Conservation (phyloP, 2,329 filamentous ascomycete genomes). For the Paecilomyces formosus region DNA sequence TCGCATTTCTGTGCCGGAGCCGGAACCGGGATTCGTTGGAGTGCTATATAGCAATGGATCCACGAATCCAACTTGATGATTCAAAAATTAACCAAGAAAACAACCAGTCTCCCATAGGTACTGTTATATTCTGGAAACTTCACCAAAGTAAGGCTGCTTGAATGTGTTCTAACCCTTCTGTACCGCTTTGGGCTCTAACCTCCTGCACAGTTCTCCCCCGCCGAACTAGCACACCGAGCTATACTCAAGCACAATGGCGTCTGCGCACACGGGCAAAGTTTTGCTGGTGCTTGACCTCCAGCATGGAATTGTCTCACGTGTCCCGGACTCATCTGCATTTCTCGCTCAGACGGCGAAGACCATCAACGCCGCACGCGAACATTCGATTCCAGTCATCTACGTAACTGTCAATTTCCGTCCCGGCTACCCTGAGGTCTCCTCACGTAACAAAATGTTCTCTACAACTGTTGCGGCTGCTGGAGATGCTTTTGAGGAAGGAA, state of each 20-base stretch:
- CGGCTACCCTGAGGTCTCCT: conserved; percentile 21
- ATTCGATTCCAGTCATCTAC: conserved; percentile 23
- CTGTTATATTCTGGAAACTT: not conserved
- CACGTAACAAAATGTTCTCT: conserved; percentile 15
- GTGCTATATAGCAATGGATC: not conserved
- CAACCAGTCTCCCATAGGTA: not conserved
- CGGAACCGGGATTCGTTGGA: not conserved
- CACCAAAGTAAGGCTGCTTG: not conserved
- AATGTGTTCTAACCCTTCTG: not conserved
- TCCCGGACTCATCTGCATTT: conserved; percentile 14
- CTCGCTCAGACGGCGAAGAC: conserved; percentile 14
- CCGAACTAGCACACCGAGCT: not conserved
- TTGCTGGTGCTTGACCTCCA: conserved; percentile 31
- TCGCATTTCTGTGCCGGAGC: not conserved
- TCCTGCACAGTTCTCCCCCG: not conserved
- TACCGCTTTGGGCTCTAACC: not conserved
- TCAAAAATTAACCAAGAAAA: not conserved
- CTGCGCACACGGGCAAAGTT: conserved; percentile 6
- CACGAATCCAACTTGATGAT: not conserved
- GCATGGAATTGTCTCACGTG: conserved; percentile 17
- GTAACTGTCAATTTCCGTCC: conserved; percentile 25
- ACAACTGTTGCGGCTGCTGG: conserved; percentile 7
- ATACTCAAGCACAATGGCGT: not conserved
- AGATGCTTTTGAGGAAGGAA: conserved; percentile 17
- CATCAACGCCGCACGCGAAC: conserved; percentile 16